A percentile compares a stretch with the other conserved stretches of the same genome.
Conservation (phyloP, 345 rosid species). For the Populus davidiana region DNA sequence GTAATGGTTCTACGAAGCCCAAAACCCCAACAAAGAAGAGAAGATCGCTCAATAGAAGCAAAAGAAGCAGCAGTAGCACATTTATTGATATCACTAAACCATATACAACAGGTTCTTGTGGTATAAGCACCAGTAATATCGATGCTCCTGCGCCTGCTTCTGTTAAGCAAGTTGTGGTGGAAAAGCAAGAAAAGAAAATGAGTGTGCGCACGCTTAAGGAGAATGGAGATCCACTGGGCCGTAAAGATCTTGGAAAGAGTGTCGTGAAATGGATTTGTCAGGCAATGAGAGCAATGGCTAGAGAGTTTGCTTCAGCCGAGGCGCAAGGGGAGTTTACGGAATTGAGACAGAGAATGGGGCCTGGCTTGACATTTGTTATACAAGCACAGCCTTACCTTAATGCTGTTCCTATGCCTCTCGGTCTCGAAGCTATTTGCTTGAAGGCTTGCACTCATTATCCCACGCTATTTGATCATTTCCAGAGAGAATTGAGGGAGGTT, state of each 20-base stretch:
- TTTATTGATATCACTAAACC: neutral
- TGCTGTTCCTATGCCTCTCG: conserved; percentile 80
- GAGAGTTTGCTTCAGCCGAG: conserved; percentile 73
- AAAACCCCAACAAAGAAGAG: conserved; percentile 32
- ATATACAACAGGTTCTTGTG: neutral
- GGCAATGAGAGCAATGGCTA: conserved; percentile 84
- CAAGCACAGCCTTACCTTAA: conserved; percentile 84
- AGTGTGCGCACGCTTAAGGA: conserved; percentile 45
- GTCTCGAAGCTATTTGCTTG: conserved; percentile 74
- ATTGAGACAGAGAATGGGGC: conserved; percentile 66
- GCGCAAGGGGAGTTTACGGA: conserved; percentile 71
- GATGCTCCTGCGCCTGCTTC: too few species aligned
- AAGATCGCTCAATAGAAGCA: conserved; percentile 39
- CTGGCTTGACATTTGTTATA: conserved; percentile 85
- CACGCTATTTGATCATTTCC: conserved; percentile 87
- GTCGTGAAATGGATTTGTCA: conserved; percentile 80
- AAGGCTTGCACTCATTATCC: conserved; percentile 90
- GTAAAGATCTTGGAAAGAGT: conserved; percentile 68
- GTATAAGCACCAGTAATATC: neutral
- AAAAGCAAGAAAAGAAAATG: conserved; percentile 18
- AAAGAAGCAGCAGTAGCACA: conserved; percentile 20
- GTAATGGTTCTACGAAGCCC: conserved; percentile 18
- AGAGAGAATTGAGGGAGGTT: conserved; percentile 78
- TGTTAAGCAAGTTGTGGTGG: conserved; percentile 13
- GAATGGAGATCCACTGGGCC: conserved; percentile 84